phyloP scores from a whole-genome alignment of 495 filamentous ascomycete species.

The Corynascus novoguineensis region DNA sequence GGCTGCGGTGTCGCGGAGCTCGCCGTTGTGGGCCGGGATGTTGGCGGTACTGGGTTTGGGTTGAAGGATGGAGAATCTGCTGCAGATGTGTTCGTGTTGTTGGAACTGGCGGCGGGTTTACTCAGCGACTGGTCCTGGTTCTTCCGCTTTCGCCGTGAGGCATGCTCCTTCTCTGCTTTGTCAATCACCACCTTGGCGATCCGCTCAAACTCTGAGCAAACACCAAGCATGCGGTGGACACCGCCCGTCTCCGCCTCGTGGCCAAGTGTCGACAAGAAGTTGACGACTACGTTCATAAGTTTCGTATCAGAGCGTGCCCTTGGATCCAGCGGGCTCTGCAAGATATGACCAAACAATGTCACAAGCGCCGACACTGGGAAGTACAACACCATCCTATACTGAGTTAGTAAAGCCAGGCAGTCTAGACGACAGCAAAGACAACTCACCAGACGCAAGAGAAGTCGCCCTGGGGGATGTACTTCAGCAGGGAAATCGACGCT shows the following conservation, averaged over 20 bases:
- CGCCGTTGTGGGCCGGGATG: conserved; percentile 29
- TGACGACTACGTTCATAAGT: conserved; percentile 88
- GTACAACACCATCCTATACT: conserved; percentile 81
- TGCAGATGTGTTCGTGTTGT: conserved; percentile 19
- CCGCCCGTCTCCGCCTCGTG: conserved; percentile 77
- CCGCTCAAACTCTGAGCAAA: conserved; percentile 91
- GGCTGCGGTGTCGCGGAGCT: conserved; percentile 36
- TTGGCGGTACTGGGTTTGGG: conserved; percentile 28
- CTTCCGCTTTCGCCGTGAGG: conserved; percentile 77
- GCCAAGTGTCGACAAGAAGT: conserved; percentile 67
- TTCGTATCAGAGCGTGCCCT: conserved; percentile 82
- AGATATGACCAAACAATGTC: conserved; percentile 92
- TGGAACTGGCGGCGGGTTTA: neutral
- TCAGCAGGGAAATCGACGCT: conserved; percentile 87
- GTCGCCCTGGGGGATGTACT: conserved; percentile 93
- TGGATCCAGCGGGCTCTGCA: conserved; percentile 90
- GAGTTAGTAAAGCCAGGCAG: conserved; percentile 18
- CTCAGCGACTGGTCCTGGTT: conserved; percentile 27
- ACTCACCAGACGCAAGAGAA: conserved; percentile 92
- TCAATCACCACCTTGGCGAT: conserved; percentile 91
- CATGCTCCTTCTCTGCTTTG: conserved; percentile 75
- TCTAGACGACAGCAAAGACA: neutral
- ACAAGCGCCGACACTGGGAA: conserved; percentile 95
- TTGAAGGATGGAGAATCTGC: conserved; percentile 29
- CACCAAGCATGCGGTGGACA: conserved; percentile 84